These are phyloP conservation scores for Capsicum chinense DNA, from an alignment of 257 asterid species.

Conservation along the genomic window DNA sequence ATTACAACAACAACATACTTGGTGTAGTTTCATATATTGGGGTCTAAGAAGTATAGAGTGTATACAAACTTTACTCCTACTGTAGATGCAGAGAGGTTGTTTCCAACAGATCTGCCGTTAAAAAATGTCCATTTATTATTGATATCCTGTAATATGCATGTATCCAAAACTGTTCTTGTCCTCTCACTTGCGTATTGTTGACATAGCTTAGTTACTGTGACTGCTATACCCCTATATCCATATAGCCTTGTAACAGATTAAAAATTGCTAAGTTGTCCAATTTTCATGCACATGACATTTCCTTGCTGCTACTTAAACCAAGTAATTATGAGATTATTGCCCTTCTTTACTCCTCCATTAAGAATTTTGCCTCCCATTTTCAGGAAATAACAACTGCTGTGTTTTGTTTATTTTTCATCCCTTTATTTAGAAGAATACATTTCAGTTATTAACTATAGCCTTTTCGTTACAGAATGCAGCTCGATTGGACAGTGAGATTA, in stretches of 20 bases:
- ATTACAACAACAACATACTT: no score
- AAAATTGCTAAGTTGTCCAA: not conserved
- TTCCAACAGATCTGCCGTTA: no score
- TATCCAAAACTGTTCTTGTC: no score
- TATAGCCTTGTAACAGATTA: not conserved
- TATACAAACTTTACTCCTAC: no score
- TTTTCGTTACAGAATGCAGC: slow-evolving; percentile 63
- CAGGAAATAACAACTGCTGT: accelerated
- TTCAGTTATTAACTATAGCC: not conserved
- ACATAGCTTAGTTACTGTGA: not conserved
- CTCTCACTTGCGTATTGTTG: no score
- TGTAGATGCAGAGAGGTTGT: no score
- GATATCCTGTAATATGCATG: no score
- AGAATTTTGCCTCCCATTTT: not conserved
- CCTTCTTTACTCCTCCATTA: not conserved
- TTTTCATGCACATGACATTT: not conserved
- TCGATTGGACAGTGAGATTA: slow-evolving; percentile 91
- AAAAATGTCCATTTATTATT: no score
- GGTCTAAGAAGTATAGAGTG: no score
- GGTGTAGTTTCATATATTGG: no score
- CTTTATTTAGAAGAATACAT: not conserved
- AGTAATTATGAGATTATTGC: not conserved
- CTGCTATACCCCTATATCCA: not conserved
- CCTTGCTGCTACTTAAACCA: not conserved
- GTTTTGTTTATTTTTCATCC: not conserved